Percentiles rank a stretch among this genome's conserved stretches.
Conservation (phyloP, 768 basidiomycete species). For the Auriscalpium orientale region DNA sequence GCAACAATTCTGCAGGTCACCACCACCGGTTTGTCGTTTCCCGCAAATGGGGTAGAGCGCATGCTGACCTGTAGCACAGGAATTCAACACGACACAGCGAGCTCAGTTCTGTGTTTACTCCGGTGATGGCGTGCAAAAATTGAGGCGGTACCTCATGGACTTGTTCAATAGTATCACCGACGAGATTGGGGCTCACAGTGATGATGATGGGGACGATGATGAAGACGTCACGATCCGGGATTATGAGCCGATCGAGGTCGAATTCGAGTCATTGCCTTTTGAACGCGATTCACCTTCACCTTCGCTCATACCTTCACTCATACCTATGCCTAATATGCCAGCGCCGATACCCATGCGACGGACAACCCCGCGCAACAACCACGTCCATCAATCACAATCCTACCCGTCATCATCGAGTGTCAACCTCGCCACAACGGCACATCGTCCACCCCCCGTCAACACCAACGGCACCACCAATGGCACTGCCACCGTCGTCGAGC, state of each 20-base stretch:
- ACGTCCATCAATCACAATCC: neutral
- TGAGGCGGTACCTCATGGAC: slow-evolving; percentile 73
- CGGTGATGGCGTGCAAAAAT: slow-evolving; percentile 77
- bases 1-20: slow-evolving; percentile 83
- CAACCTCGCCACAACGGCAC: no score
- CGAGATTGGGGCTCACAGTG: slow-evolving; percentile 52
- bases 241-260: slow-evolving; percentile 22
- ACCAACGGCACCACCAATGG: no score
- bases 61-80: slow-evolving; percentile 36
- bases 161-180: slow-evolving; percentile 68
- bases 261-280: neutral
- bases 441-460: no score
- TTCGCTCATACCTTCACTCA: slow-evolving; percentile 22
- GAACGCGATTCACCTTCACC: no score
- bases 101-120: slow-evolving; percentile 95
- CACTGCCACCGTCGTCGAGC: no score
- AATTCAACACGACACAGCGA: slow-evolving; percentile 86
- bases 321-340: slow-evolving; percentile 12
- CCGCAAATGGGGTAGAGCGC: neutral
- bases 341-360: slow-evolving; percentile 27
- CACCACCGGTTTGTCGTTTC: slow-evolving; percentile 61
- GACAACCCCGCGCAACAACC: neutral
- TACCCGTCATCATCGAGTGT: neutral
- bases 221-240: slow-evolving; percentile 22
- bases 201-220: slow-evolving; percentile 26